Conservation (phyloP, 257 asterid genomes). For the Apocynum venetum region DNA sequence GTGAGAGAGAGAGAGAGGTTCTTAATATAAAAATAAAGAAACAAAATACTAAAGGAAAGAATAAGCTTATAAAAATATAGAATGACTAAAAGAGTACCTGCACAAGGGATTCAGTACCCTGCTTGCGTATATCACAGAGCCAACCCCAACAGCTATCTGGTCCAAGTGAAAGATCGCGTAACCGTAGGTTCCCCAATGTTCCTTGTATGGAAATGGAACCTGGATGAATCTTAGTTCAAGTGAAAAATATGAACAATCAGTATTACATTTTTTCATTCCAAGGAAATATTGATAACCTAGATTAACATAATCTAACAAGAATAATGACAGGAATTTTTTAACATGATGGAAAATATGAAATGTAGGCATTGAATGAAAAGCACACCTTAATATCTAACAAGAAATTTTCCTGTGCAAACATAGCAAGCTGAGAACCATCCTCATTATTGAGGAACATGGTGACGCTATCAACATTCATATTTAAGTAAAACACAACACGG, state of each 20-base stretch:
- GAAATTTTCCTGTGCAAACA: slow-evolving; percentile 97
- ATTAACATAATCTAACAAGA: no score
- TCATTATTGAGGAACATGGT: slow-evolving; percentile 89
- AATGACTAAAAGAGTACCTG: slow-evolving; percentile 44
- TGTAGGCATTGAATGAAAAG: slow-evolving; percentile 4
- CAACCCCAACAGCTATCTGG: slow-evolving; percentile 88
- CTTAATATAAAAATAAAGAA: background rate
- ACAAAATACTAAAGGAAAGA: background rate
- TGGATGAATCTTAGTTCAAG: slow-evolving; percentile 75
- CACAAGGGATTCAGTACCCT: slow-evolving; percentile 85
- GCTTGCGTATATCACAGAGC: slow-evolving; percentile 97
- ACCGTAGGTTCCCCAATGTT: slow-evolving; percentile 83
- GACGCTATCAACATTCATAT: slow-evolving; percentile 91
- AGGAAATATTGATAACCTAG: background rate
- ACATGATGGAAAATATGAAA: slow-evolving; percentile 3
- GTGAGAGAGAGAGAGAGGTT: slow-evolving; percentile 27
- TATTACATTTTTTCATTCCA: background rate
- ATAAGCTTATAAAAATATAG: background rate
- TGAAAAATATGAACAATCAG: slow-evolving; percentile 24
- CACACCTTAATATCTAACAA: slow-evolving; percentile 84
- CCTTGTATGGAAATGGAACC: slow-evolving; percentile 85
- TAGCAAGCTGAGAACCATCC: slow-evolving; percentile 95
- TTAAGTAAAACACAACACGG: slow-evolving; percentile 81
- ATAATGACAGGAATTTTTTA: background rate
- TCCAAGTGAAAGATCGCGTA: slow-evolving; percentile 81